Evolutionary conservation across 2,329 filamentous ascomycete genomes (phyloP).

Genomic region (Ophiosphaerella korrae): DNA sequence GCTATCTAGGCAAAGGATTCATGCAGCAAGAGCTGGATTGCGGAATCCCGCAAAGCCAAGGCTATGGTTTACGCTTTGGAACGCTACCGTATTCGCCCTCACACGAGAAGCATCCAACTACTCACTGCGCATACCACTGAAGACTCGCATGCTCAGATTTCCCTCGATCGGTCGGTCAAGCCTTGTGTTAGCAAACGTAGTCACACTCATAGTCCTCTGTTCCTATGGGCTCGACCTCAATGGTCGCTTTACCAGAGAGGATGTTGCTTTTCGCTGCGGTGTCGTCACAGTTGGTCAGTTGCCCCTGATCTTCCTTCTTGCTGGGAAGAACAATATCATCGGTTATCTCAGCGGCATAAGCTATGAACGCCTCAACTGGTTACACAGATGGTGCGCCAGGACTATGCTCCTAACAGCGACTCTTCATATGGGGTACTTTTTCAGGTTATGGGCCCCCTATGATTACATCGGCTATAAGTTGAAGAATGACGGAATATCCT

Average conservation of each 20-base stretch:
- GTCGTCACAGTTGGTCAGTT: slow-evolving; percentile 60
- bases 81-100: slow-evolving; percentile 61
- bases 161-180: slow-evolving; percentile 47
- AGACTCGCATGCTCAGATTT: slow-evolving; percentile 43
- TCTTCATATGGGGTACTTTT: slow-evolving; percentile 73
- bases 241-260: slow-evolving; percentile 58
- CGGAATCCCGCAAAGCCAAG: slow-evolving; percentile 60
- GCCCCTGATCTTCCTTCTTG: slow-evolving; percentile 61
- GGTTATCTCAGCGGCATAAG: slow-evolving; percentile 66
- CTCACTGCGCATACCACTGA: slow-evolving; percentile 46
- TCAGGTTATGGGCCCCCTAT: slow-evolving; percentile 58
- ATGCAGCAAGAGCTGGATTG: slow-evolving; percentile 46
- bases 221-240: slow-evolving; percentile 61
- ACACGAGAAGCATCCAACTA: slow-evolving; percentile 59
- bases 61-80: slow-evolving; percentile 52
- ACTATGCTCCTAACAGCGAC: slow-evolving; percentile 71
- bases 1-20: slow-evolving; percentile 59
- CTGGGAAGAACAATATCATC: slow-evolving; percentile 63
- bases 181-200: slow-evolving; percentile 53
- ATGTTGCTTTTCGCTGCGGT: slow-evolving; percentile 62
- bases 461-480: slow-evolving; percentile 65
- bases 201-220: slow-evolving; percentile 60
- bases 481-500: slow-evolving; percentile 66
- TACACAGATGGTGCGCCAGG: slow-evolving; percentile 73
- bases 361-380: slow-evolving; percentile 73